Evolutionary conservation across 2,329 filamentous ascomycete species (phyloP).

Genomic region (Neocatenulostroma microsporum): DNA sequence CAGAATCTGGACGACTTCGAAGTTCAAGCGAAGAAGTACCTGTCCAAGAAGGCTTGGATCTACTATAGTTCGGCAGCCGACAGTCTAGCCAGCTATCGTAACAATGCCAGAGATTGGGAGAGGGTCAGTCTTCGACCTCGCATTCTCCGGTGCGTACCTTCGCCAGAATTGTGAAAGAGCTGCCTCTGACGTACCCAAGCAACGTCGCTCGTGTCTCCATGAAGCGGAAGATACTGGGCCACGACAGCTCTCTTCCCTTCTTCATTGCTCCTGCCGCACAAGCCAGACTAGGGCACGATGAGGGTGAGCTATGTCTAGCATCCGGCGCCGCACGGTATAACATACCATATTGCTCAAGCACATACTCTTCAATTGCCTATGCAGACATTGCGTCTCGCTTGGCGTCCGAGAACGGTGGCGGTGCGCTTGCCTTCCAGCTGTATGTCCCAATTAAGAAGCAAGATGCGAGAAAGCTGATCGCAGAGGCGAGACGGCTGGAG

Average conservation of each 20-base stretch:
- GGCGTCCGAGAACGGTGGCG: not conserved
- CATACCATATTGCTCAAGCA: not conserved
- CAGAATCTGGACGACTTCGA: slow-evolving; percentile 4
- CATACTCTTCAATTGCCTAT: not conserved
- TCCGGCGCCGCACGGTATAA: not conserved
- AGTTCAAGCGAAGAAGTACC: not conserved
- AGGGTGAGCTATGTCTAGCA: slow-evolving; percentile 1
- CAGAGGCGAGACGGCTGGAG: too few relatives aligned
- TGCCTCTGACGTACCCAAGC: too few relatives aligned
- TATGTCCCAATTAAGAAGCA: slow-evolving; percentile 13
- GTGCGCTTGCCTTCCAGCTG: slow-evolving; percentile 1
- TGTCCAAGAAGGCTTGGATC: slow-evolving; percentile 3
- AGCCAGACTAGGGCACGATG: not conserved
- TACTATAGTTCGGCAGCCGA: not conserved
- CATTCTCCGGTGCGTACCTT: too few relatives aligned
- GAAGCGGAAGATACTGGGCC: not conserved
- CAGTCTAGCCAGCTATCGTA: too few relatives aligned
- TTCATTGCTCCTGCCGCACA: not conserved
- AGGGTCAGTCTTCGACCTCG: not conserved
- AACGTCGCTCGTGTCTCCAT: not conserved
- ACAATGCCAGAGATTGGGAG: not conserved
- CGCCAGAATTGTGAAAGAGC: too few relatives aligned
- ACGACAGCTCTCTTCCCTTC: not conserved
- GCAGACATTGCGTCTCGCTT: not conserved
- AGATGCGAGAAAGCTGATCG: slow-evolving; percentile 33